Evolutionary conservation across 441 rosid genomes (phyloP), one percentile per base, ranked within the genome.

Genomic region (Rhodomyrtus psidioides): DNA sequence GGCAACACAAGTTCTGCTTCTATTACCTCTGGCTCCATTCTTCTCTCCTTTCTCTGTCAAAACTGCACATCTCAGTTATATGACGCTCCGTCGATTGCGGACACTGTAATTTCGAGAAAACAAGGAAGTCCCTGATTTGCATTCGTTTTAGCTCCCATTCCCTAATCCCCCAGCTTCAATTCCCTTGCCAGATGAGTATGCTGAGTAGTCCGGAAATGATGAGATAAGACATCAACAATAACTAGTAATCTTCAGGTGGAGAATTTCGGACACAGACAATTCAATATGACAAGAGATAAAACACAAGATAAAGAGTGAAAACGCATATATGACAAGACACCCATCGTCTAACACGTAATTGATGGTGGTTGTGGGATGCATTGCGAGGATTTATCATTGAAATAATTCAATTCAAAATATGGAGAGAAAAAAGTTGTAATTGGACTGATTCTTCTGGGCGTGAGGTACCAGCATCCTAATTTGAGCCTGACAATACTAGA

Each of bases 1-100:
- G 98, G 95, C 88, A 97, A 85, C 85, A 97, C 97, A 81, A 95
- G 79, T 91, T 96, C 99, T 12, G 95, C 90, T 84, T 92, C 92
- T 65, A 91, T 88, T 87, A 95, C 91, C 90, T 95, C 99, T 3
- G 76, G 55, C 87, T 97, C 98, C 98, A 97, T 95, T 88, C 84
- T 87, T 12, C 8, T 39, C n/a, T 70, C 79, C 79, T 39, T 70
- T 70, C 49, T 10, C 49, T 39, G 49, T 70, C 79, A 70, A 70
- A 39, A 70, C 15, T 21, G 79, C 79, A 62, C 75, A 30, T 28
- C 75, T 70, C n/a, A 39, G 39, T 70, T 39, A 10, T 70, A 39
- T 44, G 1, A 70, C 5, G 0, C 79, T 39, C 10, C 1, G 4
- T 70, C 6, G 8, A 39, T 10, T 39, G 79, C 1, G 0, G 79